Base-by-base conservation (phyloP, 257 asterid genomes). In the Gentiana dahurica region DNA sequence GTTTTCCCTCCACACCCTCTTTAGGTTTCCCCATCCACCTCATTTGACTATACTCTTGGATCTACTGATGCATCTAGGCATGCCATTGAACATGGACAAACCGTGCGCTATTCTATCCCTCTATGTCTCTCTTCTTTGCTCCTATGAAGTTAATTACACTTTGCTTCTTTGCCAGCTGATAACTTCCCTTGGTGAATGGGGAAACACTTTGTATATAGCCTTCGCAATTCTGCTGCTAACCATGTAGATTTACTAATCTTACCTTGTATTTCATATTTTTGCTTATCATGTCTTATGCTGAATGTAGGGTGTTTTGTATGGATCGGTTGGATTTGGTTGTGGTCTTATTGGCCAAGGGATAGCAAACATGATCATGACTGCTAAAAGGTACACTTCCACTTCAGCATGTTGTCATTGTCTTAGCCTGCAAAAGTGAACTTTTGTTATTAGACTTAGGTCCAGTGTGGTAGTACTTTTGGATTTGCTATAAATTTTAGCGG, bases 261-360 rank as follows among this genome's bases (percentile, higher is more conserved):
- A 54, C 35, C 34, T 57, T 71, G 57, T 13, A 54, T 54, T 6
- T 33, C 24, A 49, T 8, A 56, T 12, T 61, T 61, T 55, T 12
- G n/a, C 11, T 44, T 34, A 55, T 51, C 37, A 59, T 52, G 49
- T 71, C 63, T 65, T 41, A 53, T 65, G 68, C 35, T 52, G 53
- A 47, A 61, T 65, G 69, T 64, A 91, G 98, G 98, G 95, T 49
- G 71, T 85, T 33, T 70, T 87, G 65, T 87, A 85, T 71, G 98
- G 95, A 58, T 76, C 95, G n/a, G 97, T 88, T 53, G 98, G 98
- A 71, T 87, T 91, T 66, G 81, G 85, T 13, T 87, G 96, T 65
- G 96, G 96, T 59, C 76, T 91, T 65, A 68, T 91, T 49, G 95
- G 97, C 62, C 98, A 91, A 77, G 98, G 98, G 73, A 85, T 91